Base-by-base conservation (phyloP, 768 basidiomycete genomes). In the Cystobasidium ongulense region DNA sequence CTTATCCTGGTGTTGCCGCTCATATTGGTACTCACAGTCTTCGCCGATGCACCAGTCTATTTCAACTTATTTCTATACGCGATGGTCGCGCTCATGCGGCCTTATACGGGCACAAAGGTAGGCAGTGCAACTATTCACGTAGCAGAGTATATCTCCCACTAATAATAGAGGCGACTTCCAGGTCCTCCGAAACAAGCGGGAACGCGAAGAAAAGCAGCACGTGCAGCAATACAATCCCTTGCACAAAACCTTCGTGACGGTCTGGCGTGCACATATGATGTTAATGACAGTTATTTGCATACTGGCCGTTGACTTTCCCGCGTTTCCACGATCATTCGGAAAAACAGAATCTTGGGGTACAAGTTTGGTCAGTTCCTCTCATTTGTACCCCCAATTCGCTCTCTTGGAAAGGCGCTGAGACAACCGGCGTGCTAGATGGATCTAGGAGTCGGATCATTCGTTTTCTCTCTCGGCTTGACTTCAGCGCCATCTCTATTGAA, bases 281-380 rank as follows among this genome's bases (percentile, higher is more conserved):
- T 83, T 96, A 23, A 87, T 98, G 85, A 97, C 96, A 0, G 81
- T 89, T 39, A 84, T 95, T 52, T 88, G 88, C 25, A 98, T 99
- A 74, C 87, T 98, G 15, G 95, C 95, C 0, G 95, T 98, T 63
- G 95, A 99, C 80, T 99, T 99, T 78, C 87, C 87, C 0, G 86
- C 94, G 29, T 99, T 97, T 78, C 96, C 96, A 0, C 86, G 96
- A 21, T 81, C 82, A 13, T 84, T 95, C 53, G 95, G 88, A 1
- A 99, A 98, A 80, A 94, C 92, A 78, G 95, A 98, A 82, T 89
- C 90, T 0, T 97, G 87, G 81, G 95, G 96, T 0, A 90, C 91
- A 0, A 96, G 93, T n/a, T 77, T 99, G 82, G 95, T 96, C 63
- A 73, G 18, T 10, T 21, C 13, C 11, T 10, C 31, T 53, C 73